These are phyloP conservation scores for Pseudozyma hubeiensis DNA, from an alignment of 1,284 basidiomycete genomes.

Conservation along the genomic window DNA sequence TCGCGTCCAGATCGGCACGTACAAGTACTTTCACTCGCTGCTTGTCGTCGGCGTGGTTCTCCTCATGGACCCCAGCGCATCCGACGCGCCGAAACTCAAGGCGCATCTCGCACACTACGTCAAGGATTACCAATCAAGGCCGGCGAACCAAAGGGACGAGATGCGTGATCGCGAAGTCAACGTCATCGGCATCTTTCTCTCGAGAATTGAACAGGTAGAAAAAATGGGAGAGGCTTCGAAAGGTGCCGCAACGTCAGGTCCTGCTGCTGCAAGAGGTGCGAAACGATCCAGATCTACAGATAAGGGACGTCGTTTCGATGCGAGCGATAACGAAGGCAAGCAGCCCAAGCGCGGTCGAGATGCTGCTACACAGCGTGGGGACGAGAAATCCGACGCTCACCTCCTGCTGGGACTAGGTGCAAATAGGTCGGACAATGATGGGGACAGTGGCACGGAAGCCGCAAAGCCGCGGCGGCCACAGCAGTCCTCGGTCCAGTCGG, in stretches of 20 bases:
- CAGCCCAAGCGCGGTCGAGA: conserved; percentile 27
- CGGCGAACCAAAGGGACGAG: conserved; percentile 43
- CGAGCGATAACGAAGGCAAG: conserved; percentile 11
- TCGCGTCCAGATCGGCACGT: conserved; percentile 54
- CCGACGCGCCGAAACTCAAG: conserved; percentile 49
- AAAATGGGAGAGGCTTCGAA: conserved; percentile 16
- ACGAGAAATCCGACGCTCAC: conserved; percentile 41
- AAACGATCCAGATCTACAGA: conserved; percentile 39
- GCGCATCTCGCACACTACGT: conserved; percentile 48
- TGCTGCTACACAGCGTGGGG: conserved; percentile 4
- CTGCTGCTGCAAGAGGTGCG: neutral
- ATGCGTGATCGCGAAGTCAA: conserved; percentile 58
- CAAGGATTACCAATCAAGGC: conserved; percentile 18
- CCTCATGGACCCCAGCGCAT: conserved; percentile 53
- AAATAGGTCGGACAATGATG: conserved; percentile 4
- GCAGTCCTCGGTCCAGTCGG: neutral
- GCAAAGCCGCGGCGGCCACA: conserved; percentile 1
- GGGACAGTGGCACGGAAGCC: conserved; percentile 1
- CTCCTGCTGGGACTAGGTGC: conserved; percentile 38
- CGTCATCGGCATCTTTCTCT: conserved; percentile 55
- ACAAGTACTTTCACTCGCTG: conserved; percentile 61
- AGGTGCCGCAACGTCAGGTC: neutral
- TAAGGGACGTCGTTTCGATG: conserved; percentile 11
- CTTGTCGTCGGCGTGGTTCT: conserved; percentile 58
- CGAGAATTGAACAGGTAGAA: conserved; percentile 45